Evolutionary conservation across 306 rosid genomes (phyloP).

Genomic region (Rosa multiflora): DNA sequence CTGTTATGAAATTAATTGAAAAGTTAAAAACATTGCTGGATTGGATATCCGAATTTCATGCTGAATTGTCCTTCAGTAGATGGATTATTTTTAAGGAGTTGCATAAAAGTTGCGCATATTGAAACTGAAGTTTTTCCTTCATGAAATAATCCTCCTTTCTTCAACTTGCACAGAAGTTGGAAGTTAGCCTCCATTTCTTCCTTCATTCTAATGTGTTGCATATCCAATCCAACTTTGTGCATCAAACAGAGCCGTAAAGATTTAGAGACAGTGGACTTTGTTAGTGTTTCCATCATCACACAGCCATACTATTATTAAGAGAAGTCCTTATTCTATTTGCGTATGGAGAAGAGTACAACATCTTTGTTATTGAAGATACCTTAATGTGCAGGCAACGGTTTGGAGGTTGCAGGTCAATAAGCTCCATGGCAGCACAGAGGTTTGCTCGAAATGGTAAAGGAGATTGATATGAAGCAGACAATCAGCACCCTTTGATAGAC

Average conservation of each 20-base stretch:
- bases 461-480: neutral
- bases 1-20: neutral
- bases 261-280: neutral
- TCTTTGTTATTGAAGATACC: neutral
- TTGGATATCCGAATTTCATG: neutral
- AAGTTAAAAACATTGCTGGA: neutral
- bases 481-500: no score
- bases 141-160: neutral
- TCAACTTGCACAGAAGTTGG: neutral
- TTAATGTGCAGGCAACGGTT: conserved; percentile 63
- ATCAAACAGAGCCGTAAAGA: neutral
- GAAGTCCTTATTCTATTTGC: neutral
- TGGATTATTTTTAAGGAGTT: neutral
- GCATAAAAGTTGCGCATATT: neutral
- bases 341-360: neutral
- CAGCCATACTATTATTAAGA: neutral
- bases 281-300: neutral
- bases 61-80: neutral
- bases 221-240: neutral
- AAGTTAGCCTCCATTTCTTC: neutral
- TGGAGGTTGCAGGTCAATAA: conserved; percentile 68
- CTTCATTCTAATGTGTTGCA: neutral
- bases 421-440: neutral
- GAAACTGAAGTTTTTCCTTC: neutral
- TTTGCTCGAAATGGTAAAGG: neutral